Evolutionary conservation across 345 rosid species (phyloP).

Genomic region (Microcos paniculata): DNA sequence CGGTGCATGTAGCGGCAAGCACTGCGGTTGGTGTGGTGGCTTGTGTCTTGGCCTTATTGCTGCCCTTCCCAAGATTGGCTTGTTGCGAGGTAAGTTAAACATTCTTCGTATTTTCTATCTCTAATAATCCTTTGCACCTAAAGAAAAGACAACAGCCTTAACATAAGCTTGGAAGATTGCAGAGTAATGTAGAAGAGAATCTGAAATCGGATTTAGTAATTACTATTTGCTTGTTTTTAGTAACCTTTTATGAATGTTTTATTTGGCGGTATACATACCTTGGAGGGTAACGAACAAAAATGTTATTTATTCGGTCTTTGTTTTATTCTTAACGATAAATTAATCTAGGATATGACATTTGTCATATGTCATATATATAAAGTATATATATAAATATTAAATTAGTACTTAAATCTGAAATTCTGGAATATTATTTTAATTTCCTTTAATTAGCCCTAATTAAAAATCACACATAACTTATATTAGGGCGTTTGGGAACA

Average conservation of each 20-base stretch:
- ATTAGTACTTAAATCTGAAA: too few relatives aligned
- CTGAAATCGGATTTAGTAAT: not conserved
- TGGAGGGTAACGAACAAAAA: not conserved
- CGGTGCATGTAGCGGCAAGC: conserved; percentile 73
- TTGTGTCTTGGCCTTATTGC: conserved; percentile 60
- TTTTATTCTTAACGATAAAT: too few relatives aligned
- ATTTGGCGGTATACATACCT: not conserved
- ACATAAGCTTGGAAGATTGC: not conserved
- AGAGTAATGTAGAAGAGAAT: not conserved
- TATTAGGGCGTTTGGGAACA: not conserved
- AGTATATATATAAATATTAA: too few relatives aligned
- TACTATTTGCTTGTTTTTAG: not conserved
- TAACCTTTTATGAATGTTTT: not conserved
- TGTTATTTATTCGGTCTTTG: not conserved
- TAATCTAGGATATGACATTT: too few relatives aligned
- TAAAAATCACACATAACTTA: too few relatives aligned
- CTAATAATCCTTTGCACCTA: not conserved
- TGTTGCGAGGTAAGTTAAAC: conserved; percentile 50
- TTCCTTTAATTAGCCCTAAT: too few relatives aligned
- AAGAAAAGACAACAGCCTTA: not conserved
- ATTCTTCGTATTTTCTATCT: not conserved
- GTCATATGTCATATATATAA: too few relatives aligned
- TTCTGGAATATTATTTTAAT: too few relatives aligned
- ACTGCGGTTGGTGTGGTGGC: conserved; percentile 79
- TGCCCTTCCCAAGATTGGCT: conserved; percentile 82